Conservation (phyloP, 257 asterid species). For the Gardenia jasminoides region DNA sequence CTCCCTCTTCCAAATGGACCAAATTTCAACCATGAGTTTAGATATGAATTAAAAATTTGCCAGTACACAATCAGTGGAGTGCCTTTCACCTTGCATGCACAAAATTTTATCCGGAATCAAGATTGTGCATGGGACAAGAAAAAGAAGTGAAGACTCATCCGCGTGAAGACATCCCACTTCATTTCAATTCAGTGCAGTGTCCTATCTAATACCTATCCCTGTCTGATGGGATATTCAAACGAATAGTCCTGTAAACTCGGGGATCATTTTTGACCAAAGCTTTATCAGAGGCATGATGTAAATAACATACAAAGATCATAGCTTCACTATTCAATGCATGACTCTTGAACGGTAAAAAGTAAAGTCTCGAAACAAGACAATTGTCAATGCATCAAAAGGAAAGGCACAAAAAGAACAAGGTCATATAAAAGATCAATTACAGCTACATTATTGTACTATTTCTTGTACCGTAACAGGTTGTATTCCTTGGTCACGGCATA, state of each 20-base stretch:
- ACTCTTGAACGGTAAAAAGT: background rate
- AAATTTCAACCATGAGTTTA: background rate
- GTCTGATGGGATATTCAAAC: background rate
- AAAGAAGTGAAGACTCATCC: background rate
- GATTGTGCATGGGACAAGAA: background rate
- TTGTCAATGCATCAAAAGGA: background rate
- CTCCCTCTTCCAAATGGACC: background rate
- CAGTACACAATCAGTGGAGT: background rate
- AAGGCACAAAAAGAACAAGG: too few relatives aligned
- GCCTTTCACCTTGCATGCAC: background rate
- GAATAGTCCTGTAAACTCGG: background rate
- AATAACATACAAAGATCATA: background rate
- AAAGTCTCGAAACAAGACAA: background rate
- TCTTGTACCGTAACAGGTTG: background rate
- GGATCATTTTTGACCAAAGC: background rate
- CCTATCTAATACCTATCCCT: slow-evolving; percentile 1
- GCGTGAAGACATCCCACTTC: background rate
- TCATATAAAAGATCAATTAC: too few relatives aligned
- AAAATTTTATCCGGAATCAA: background rate
- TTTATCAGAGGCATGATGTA: background rate
- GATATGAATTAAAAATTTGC: background rate
- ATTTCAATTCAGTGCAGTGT: background rate
- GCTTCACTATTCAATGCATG: background rate
- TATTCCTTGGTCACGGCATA: background rate
- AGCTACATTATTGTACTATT: background rate